phyloP scores from a whole-genome alignment of 805 yeast species.

The Zygoascus biomembranicola region DNA sequence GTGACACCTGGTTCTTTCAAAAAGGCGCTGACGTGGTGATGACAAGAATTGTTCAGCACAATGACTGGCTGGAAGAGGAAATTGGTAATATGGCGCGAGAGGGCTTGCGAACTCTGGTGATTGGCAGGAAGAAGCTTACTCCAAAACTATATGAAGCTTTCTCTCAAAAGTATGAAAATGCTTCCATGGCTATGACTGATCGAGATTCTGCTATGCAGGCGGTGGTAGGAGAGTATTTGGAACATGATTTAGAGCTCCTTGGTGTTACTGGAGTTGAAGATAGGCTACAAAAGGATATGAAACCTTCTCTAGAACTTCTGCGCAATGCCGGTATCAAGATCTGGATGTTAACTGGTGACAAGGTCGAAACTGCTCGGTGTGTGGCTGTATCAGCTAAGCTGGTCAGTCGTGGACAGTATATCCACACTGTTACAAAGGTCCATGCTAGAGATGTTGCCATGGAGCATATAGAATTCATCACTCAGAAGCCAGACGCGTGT shows the following conservation, averaged over 20 bases:
- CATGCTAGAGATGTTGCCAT: slow-evolving; percentile 56
- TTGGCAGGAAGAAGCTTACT: slow-evolving; percentile 73
- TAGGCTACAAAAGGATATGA: slow-evolving; percentile 83
- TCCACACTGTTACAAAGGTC: slow-evolving; percentile 73
- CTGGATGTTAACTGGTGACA: slow-evolving; percentile 99
- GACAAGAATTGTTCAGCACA: slow-evolving; percentile 69
- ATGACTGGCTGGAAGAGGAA: slow-evolving; percentile 97
- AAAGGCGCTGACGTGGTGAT: slow-evolving; percentile 98
- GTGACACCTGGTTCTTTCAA: slow-evolving; percentile 75
- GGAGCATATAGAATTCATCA: slow-evolving; percentile 64
- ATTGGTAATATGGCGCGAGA: slow-evolving; percentile 97
- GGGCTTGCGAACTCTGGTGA: slow-evolving; percentile 89
- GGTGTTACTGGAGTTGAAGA: slow-evolving; percentile 98
- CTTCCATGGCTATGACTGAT: slow-evolving; percentile 68
- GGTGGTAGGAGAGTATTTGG: slow-evolving; percentile 62
- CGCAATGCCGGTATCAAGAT: slow-evolving; percentile 95
- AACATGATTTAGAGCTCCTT: slow-evolving; percentile 71
- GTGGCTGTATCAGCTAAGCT: slow-evolving; percentile 94
- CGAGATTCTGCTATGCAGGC: slow-evolving; percentile 70
- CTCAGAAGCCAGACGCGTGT: slow-evolving; percentile 57
- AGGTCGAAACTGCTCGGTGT: slow-evolving; percentile 96
- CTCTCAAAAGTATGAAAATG: slow-evolving; percentile 53
- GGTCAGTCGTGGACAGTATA: slow-evolving; percentile 88
- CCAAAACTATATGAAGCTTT: slow-evolving; percentile 52
- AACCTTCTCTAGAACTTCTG: slow-evolving; percentile 80